Evolutionary conservation across 2,329 filamentous ascomycete genomes (phyloP).

Genomic region (Trichoderma sp.): DNA sequence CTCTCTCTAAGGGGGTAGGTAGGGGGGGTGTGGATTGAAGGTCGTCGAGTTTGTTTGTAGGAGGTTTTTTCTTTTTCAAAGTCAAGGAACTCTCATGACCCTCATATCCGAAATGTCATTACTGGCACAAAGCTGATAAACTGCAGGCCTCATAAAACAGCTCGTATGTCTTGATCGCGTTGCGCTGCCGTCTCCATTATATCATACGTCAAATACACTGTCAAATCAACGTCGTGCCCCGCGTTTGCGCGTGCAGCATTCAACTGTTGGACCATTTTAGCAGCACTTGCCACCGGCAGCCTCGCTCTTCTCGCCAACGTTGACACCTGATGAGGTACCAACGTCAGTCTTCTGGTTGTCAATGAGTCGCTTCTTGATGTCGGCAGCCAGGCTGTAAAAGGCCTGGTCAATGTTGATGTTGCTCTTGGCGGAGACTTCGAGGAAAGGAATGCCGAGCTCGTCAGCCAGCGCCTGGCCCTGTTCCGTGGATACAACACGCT

Average conservation of each 20-base stretch:
- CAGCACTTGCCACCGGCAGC: slow-evolving; percentile 71
- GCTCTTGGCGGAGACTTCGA: slow-evolving; percentile 97
- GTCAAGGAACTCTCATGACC: slow-evolving; percentile 14
- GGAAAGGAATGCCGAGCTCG: slow-evolving; percentile 95
- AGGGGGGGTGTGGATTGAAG: neutral
- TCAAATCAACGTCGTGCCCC: slow-evolving; percentile 4
- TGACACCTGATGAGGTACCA: slow-evolving; percentile 57
- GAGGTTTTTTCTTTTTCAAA: neutral
- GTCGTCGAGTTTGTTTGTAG: slow-evolving; percentile 18
- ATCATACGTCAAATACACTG: slow-evolving; percentile 15
- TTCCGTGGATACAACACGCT: slow-evolving; percentile 89
- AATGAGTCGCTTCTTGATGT: slow-evolving; percentile 98
- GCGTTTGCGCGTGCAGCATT: neutral
- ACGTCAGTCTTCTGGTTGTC: slow-evolving; percentile 81
- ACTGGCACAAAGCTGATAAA: slow-evolving; percentile 3
- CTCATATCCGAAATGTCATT: slow-evolving; percentile 21
- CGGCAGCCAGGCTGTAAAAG: slow-evolving; percentile 89
- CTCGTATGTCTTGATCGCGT: slow-evolving; percentile 19
- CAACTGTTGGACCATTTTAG: slow-evolving; percentile 42
- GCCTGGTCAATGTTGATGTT: slow-evolving; percentile 99
- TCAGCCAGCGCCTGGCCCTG: slow-evolving; percentile 90
- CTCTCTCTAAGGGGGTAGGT: slow-evolving; percentile 34
- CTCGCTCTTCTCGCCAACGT: slow-evolving; percentile 62
- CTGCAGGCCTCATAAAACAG: slow-evolving; percentile 11
- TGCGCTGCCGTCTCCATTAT: slow-evolving; percentile 18